Base-by-base conservation (phyloP, 2,329 filamentous ascomycete species). In the Cercospora zeina region DNA sequence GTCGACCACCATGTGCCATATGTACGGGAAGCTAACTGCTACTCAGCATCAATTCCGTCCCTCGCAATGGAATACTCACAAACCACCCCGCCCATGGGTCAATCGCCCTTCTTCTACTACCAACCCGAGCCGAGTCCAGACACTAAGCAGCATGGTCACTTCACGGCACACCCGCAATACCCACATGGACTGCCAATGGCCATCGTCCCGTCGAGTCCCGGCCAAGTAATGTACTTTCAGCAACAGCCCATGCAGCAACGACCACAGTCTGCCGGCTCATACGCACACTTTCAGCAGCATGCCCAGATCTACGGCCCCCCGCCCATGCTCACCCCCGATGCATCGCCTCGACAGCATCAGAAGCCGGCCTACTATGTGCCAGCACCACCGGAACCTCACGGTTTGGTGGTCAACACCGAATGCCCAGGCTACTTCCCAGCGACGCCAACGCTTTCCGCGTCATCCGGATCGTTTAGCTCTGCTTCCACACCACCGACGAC, bases 71-170 rank as follows among this genome's bases (percentile, higher is more conserved):
- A 75, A 57, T 74, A 75, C 70, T 77, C 62, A 67, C 78, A 69
- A 77, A 79, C 77, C 76, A 83, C 72, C 85, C 72, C 72, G 59
- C 72, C 72, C 36, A 71, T 90, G 82, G 86, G 83, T 65, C 88
- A 90, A 78, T 85, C 87, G 68, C 82, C 89, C 62, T 96, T 92
- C 82, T 93, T 90, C 84, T 95, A 93, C 83, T 96, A 93, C 81
- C 88, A 86, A 72, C 87, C 89, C 68, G 90, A 95, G 70, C 83
- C 88, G 67, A 87, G 85, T 76, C 81, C 86, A 66, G 89, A 92
- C 75, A 83, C 84, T 72, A 84, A 87, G 72, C 89, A 89, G 74
- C 88, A 93, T 78, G 86, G 86, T 59, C 87, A 90, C 78, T 93
- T 91, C 81, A 85, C 87, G 67, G 66, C 71, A 13, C 71, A 71